phyloP scores from a whole-genome alignment of 139 green algal species.

The Coelastrella sp. region DNA sequence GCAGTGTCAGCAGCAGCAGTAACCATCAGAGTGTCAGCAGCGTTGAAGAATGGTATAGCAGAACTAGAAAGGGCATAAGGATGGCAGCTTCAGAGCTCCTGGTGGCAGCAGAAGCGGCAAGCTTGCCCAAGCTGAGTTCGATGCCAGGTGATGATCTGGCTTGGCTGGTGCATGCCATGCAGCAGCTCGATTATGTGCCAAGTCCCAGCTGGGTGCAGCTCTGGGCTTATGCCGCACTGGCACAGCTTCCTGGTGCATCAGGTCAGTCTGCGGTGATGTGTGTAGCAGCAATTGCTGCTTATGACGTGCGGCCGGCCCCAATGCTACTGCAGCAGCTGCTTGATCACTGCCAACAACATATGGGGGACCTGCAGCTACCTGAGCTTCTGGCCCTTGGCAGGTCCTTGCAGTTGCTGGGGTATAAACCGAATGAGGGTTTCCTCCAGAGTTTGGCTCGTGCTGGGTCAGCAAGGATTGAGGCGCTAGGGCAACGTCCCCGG shows the following conservation, averaged over 20 bases:
- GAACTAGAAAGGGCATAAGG: background rate
- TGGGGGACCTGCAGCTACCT: background rate
- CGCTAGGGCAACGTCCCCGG: background rate
- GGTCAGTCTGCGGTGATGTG: background rate
- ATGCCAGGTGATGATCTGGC: conserved; percentile 1
- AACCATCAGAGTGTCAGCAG: background rate
- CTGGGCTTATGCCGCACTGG: background rate
- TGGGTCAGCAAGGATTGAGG: background rate
- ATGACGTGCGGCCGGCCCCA: background rate
- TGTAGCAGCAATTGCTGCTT: background rate
- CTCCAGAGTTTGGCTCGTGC: background rate
- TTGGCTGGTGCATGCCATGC: background rate
- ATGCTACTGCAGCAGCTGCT: background rate
- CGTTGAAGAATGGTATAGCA: background rate
- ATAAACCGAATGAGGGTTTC: background rate
- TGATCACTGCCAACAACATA: background rate
- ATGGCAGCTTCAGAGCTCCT: background rate
- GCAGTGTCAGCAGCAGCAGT: background rate
- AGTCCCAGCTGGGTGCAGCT: background rate
- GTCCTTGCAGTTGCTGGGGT: background rate
- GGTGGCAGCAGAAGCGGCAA: background rate
- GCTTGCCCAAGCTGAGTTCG: background rate
- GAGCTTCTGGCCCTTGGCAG: background rate
- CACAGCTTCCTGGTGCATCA: background rate
- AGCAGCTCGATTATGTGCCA: background rate